Conservation (phyloP, 805 yeast genomes). For the Barnettozyma populi region DNA sequence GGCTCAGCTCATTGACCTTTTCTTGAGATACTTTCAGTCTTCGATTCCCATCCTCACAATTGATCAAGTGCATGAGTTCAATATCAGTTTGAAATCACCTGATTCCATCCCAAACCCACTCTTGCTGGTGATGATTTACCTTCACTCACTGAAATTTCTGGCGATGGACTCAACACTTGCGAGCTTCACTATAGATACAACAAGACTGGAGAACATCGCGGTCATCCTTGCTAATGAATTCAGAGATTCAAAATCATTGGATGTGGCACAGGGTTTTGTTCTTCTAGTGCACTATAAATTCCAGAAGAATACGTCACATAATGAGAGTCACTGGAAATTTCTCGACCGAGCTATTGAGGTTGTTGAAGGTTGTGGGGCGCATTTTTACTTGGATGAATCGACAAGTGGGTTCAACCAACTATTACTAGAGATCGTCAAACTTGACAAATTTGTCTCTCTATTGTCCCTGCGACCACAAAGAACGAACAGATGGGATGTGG, state of each 20-base stretch:
- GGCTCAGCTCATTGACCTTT: conserved; percentile 19
- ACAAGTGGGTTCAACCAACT: conserved; percentile 10
- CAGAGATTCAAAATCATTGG: conserved; percentile 9
- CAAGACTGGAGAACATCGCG: conserved; percentile 24
- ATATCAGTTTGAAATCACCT: not conserved
- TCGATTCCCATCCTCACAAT: conserved; percentile 23
- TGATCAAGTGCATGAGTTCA: not conserved
- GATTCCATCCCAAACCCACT: conserved; percentile 20
- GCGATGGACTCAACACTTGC: conserved; percentile 15
- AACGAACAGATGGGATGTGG: conserved; percentile 23
- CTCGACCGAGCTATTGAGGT: conserved; percentile 20
- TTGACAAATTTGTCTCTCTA: conserved; percentile 25
- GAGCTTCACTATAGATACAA: conserved; percentile 11
- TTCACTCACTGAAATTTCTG: conserved; percentile 26
- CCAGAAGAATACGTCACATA: conserved; percentile 4
- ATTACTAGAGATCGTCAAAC: conserved; percentile 23
- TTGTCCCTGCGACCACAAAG: conserved; percentile 24
- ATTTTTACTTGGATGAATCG: not conserved
- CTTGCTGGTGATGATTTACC: conserved; percentile 23
- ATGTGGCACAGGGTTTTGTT: conserved; percentile 33
- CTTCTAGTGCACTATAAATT: conserved; percentile 26
- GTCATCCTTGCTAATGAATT: conserved; percentile 12
- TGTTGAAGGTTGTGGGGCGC: conserved; percentile 15
- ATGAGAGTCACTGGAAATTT: conserved; percentile 19
- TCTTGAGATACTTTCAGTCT: conserved; percentile 25